Base-by-base conservation (phyloP, 768 basidiomycete species). In the Russula vinacea region DNA sequence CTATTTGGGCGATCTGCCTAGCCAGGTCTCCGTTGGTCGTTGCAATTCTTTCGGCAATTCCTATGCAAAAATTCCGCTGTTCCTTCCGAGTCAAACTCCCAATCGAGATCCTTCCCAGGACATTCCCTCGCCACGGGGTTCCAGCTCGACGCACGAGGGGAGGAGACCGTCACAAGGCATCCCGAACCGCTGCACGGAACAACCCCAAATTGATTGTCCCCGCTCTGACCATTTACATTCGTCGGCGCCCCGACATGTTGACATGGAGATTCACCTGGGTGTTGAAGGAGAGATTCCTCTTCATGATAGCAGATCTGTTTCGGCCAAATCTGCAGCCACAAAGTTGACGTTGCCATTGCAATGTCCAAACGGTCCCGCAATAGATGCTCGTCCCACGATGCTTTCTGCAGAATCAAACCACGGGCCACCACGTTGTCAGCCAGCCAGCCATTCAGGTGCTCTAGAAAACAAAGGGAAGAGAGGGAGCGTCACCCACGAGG, bases 51-150 rank as follows among this genome's bases (percentile, higher is more conserved):
- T 19, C 7, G 32, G 22, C 5, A 39, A 19, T 26, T 13, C 58
- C 33, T 39, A 47, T 55, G 37, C 35, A 19, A 64, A 55, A 55
- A 14, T 54, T 1, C 63, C 63, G 26, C 29, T 64, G 1, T 64
- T 64, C 45, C 54, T 64, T 13, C 63, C 63, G 22, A 55, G 58
- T 50, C 52, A 64, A 64, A 64, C 63, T 1, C 63, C 63, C 37
- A 55, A 40, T 40, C 58, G 63, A 29, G 58, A 49, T 14, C 9
- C 22, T 45, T 47, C 52, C 6, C 62, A 8, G 44, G 26, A 24
- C n/a, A 16, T 29, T 19, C 24, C 39, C 26, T 39, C 62, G 11
- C 35, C 44, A 11, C 58, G 24, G 8, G 26, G 26, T 37, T 26
- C 37, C 24, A 13, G 39, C 24, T 16, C 24, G 13, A 33, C 11